Evolutionary conservation across 805 yeast genomes (phyloP).

Genomic region (Ogataea sp.): DNA sequence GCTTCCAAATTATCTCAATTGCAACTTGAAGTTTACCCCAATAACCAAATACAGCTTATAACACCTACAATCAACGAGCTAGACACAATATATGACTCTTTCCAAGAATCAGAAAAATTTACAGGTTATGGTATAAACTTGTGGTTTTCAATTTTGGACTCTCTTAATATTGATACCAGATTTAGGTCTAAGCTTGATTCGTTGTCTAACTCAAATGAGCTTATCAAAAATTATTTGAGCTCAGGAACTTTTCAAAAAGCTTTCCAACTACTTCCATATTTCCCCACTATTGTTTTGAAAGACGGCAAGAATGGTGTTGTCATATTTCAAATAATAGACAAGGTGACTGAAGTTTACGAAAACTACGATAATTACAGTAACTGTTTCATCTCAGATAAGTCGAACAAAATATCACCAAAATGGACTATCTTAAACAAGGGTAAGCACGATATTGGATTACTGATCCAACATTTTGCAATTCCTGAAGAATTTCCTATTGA

Average conservation of each 20-base stretch:
- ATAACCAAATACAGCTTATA: slow-evolving; percentile 34
- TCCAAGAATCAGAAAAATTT: slow-evolving; percentile 31
- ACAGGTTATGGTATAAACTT: slow-evolving; percentile 36
- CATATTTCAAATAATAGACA: slow-evolving; percentile 26
- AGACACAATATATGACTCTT: slow-evolving; percentile 40
- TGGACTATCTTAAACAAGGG: slow-evolving; percentile 18
- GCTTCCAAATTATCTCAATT: slow-evolving; percentile 36
- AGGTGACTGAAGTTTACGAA: slow-evolving; percentile 12
- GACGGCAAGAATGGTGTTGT: slow-evolving; percentile 61
- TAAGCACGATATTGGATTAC: slow-evolving; percentile 36
- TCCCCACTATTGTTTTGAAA: slow-evolving; percentile 59
- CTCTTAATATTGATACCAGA: slow-evolving; percentile 38
- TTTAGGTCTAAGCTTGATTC: slow-evolving; percentile 40
- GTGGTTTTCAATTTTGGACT: slow-evolving; percentile 74
- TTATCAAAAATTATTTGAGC: slow-evolving; percentile 20
- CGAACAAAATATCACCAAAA: not conserved
- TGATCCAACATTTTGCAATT: slow-evolving; percentile 54
- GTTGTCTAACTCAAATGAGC: slow-evolving; percentile 16
- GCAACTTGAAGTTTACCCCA: slow-evolving; percentile 36
- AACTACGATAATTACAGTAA: slow-evolving; percentile 3
- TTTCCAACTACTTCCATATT: slow-evolving; percentile 64
- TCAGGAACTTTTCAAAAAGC: slow-evolving; percentile 57
- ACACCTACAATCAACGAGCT: slow-evolving; percentile 72
- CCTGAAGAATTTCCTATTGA: slow-evolving; percentile 26
- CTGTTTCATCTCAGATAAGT: not conserved